Evolutionary conservation across 306 rosid genomes (phyloP).

Genomic region (Chamaecrista fasciculata): DNA sequence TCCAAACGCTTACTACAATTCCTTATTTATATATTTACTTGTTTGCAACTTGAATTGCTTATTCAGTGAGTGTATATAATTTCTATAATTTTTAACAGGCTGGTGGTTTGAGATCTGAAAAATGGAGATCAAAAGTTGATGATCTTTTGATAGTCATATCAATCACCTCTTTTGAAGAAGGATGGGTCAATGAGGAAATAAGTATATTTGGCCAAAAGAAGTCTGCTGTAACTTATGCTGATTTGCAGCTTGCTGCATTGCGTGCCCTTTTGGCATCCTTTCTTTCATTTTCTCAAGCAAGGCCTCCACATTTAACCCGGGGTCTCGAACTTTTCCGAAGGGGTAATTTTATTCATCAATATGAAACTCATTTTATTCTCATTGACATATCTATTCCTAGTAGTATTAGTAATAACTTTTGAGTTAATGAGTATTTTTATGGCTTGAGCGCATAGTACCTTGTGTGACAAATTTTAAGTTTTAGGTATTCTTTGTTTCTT

Average conservation of each 20-base stretch:
- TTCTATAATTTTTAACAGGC: slow-evolving; percentile 48
- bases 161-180: slow-evolving; percentile 51
- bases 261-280: slow-evolving; percentile 79
- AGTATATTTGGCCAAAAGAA: slow-evolving; percentile 43
- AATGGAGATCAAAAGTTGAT: slow-evolving; percentile 65
- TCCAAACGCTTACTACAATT: not conserved
- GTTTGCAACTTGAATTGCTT: not conserved
- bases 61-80: not conserved
- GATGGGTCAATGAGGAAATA: slow-evolving; percentile 43
- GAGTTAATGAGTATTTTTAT: not conserved
- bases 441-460: not conserved
- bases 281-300: slow-evolving; percentile 53
- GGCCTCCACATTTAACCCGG: slow-evolving; percentile 65
- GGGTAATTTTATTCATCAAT: slow-evolving; percentile 50
- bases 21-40: not conserved
- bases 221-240: slow-evolving; percentile 39
- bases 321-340: slow-evolving; percentile 80
- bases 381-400: slow-evolving; percentile 5
- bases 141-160: slow-evolving; percentile 55
- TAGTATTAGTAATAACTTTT: not conserved
- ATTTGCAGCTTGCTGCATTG: slow-evolving; percentile 77
- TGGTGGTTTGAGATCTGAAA: slow-evolving; percentile 59
- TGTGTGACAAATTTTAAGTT: not conserved
- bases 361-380: slow-evolving; percentile 8
- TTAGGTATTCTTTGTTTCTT: not conserved